These are phyloP conservation scores for Neoboletus brunneissimus DNA, from an alignment of 768 basidiomycete species.

Conservation along the genomic window DNA sequence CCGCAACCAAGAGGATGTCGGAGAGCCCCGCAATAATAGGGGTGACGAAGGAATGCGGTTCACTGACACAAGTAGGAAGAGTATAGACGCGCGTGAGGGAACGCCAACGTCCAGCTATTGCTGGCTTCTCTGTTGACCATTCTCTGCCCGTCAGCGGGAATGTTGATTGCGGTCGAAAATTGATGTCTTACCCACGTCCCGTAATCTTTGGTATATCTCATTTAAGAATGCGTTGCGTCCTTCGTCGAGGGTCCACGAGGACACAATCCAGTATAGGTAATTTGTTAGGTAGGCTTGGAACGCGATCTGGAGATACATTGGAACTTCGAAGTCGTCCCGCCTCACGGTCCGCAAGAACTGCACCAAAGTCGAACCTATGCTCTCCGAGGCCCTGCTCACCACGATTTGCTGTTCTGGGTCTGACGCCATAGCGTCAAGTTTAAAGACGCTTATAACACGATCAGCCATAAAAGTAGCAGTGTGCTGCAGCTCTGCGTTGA, in stretches of 20 bases:
- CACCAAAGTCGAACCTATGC: background rate
- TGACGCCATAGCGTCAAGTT: background rate
- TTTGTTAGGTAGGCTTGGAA: slow-evolving; percentile 5
- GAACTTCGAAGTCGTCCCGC: background rate
- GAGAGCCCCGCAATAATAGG: background rate
- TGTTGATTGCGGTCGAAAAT: background rate
- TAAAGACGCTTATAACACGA: background rate
- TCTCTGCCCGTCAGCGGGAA: background rate
- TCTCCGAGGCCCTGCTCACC: background rate
- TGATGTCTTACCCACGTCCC: background rate
- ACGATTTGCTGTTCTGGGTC: background rate
- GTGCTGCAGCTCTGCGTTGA: slow-evolving; percentile 4
- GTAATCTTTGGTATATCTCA: background rate
- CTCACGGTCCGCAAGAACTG: background rate
- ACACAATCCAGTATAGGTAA: background rate
- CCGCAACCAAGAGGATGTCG: background rate
- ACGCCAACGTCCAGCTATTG: slow-evolving; percentile 6
- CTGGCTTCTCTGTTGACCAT: slow-evolving; percentile 1
- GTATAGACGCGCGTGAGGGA: slow-evolving; percentile 1
- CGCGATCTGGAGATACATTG: slow-evolving; percentile 10
- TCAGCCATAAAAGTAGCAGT: background rate
- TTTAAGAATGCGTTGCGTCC: background rate
- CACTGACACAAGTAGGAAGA: background rate
- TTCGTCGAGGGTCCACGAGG: slow-evolving; percentile 8
- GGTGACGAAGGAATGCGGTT: background rate